Evolutionary conservation across 345 rosid species (phyloP), one percentile per base, ranked within the genome.

Genomic region (Chamaenerion angustifolium): DNA sequence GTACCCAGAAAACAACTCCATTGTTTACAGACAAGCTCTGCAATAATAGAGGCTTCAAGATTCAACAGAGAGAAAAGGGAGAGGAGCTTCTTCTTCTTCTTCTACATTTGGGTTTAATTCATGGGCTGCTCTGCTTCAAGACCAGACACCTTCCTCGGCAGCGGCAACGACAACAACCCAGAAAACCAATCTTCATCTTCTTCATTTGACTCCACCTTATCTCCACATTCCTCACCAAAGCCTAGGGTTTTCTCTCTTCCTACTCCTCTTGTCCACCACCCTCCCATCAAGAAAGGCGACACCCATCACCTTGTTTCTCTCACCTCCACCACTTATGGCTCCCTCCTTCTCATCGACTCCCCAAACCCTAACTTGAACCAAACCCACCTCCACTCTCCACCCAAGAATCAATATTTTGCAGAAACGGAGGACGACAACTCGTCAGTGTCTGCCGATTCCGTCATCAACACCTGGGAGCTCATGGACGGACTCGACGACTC

Each of bases 271-370:
- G 66, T 62, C 48, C 66, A 62, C 61, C 66, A 62, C 42, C 61
- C 56, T 23, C 56, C 66, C n/a, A 55, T 62, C 56, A 40, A 43
- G 44, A 51, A 46, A 11, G 67, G 61, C 17, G 67, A 63, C 52
- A 55, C 67, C 57, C 67, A 63, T 46, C 67, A 63, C 56, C 56
- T 63, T 16, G 67, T 63, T 42, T 63, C 56, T n/a, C 67, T 63
- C 56, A 63, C 67, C 56, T 63, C 67, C 67, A 56, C 67, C 42
- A 63, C 67, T 44, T 63, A 63, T 42, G 67, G 67, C 52, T 63
- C 67, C 44, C 67, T 63, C 51, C 66, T 49, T 55, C 67, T 63
- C 61, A 25, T 55, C 42, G 43, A 61, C 57, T 46, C 52, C 5
- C 16, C 42, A 37, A 45, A 14, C 46, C 60, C 66, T 8, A 4